Conservation (phyloP, 495 filamentous ascomycete species). For the Penicillium lagena region DNA sequence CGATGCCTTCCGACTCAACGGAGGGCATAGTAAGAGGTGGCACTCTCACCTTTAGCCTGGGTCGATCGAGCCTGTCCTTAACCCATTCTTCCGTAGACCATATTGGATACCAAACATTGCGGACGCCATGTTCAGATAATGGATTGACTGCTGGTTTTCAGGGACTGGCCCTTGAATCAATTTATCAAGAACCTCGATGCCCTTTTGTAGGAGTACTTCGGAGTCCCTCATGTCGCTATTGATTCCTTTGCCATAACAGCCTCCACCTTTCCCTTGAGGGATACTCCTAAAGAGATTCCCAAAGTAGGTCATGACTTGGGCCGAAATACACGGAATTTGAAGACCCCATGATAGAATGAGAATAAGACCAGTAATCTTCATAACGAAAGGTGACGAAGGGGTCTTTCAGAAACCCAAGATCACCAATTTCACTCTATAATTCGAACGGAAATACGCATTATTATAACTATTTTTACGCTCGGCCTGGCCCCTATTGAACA, state of each 20-base stretch:
- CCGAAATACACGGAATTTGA: not conserved
- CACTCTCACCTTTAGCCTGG: not conserved
- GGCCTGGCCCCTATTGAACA: no score
- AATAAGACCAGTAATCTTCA: not conserved
- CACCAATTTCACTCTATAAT: not conserved
- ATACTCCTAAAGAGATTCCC: not conserved
- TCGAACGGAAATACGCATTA: no score
- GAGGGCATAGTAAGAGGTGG: not conserved
- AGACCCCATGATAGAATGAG: not conserved
- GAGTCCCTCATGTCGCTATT: not conserved
- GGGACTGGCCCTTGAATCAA: not conserved
- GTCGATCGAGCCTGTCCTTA: not conserved
- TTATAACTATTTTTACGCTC: no score
- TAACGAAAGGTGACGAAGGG: not conserved
- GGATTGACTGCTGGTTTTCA: not conserved
- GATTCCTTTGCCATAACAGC: not conserved
- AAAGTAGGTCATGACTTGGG: not conserved
- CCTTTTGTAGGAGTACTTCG: not conserved
- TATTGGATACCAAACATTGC: not conserved
- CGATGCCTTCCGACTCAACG: no score
- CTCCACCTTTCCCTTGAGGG: not conserved
- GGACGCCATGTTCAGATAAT: not conserved
- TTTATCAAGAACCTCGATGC: not conserved
- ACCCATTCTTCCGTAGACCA: not conserved
- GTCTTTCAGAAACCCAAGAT: not conserved